These are phyloP conservation scores for Polychaeton citri DNA, from an alignment of 2,329 filamentous ascomycete species.

Conservation along the genomic window DNA sequence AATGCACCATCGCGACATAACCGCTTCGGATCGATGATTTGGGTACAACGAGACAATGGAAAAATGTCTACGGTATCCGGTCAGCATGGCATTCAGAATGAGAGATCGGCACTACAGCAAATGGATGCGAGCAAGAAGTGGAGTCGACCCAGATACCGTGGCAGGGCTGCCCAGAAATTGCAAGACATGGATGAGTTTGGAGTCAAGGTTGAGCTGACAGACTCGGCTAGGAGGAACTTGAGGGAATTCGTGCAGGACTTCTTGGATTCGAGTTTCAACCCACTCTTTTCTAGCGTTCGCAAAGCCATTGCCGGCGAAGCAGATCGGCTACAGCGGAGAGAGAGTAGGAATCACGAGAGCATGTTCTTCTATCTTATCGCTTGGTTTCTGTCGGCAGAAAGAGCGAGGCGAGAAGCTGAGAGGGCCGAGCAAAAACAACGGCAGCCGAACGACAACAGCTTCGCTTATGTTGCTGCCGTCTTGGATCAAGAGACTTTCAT, in stretches of 20 bases:
- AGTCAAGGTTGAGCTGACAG: conserved; percentile 54
- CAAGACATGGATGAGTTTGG: conserved; percentile 59
- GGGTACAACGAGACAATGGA: conserved; percentile 77
- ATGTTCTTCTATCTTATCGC: conserved; percentile 75
- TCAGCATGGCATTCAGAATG: conserved; percentile 67
- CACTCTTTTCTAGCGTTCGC: conserved; percentile 65
- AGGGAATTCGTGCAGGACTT: conserved; percentile 83
- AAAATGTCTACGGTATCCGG: conserved; percentile 80
- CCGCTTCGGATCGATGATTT: conserved; percentile 92
- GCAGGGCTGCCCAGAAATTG: conserved; percentile 27
- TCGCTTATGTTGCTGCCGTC: conserved; percentile 75
- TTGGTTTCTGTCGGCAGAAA: conserved; percentile 79
- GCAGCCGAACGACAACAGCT: conserved; percentile 42
- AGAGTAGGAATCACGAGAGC: not conserved
- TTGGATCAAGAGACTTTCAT: conserved; percentile 94
- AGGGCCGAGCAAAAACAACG: conserved; percentile 21
- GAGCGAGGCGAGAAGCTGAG: conserved; percentile 46
- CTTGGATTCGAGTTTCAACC: conserved; percentile 89
- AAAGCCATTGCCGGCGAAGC: conserved; percentile 85
- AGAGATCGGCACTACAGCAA: conserved; percentile 62
- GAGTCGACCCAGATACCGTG: conserved; percentile 57
- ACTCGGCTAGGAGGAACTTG: conserved; percentile 62
- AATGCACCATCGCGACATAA: conserved; percentile 79
- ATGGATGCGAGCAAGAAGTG: conserved; percentile 88
- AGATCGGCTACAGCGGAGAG: conserved; percentile 54